Conservation (phyloP, 345 rosid genomes). For the Kandelia obovata region DNA sequence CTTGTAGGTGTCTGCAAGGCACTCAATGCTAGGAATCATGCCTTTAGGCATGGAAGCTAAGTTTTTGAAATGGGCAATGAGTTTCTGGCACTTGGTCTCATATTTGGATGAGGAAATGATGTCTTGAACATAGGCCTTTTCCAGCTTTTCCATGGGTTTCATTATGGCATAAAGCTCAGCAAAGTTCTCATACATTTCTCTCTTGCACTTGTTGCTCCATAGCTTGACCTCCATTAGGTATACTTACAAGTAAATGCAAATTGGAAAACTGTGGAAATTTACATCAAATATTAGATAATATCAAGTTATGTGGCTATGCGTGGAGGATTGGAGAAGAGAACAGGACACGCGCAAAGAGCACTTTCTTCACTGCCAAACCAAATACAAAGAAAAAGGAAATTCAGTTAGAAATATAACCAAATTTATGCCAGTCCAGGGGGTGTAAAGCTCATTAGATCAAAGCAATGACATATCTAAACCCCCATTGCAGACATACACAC, state of each 20-base stretch:
- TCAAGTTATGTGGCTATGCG: background rate
- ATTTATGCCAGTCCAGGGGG: background rate
- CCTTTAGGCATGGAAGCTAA: slow-evolving; percentile 70
- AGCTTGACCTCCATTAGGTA: slow-evolving; percentile 80
- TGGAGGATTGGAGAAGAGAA: slow-evolving; percentile 80
- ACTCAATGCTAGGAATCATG: slow-evolving; percentile 72
- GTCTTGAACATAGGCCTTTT: slow-evolving; percentile 85
- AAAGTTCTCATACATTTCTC: slow-evolving; percentile 97
- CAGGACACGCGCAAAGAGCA: slow-evolving; percentile 92
- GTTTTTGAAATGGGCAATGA: slow-evolving; percentile 89
- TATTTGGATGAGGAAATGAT: slow-evolving; percentile 67
- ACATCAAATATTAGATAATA: slow-evolving; percentile 1
- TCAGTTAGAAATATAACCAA: background rate
- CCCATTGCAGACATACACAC: no score
- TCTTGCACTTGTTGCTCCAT: slow-evolving; percentile 94
- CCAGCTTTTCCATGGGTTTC: slow-evolving; percentile 95
- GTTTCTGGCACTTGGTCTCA: slow-evolving; percentile 85
- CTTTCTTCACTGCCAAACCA: slow-evolving; percentile 36
- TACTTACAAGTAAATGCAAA: background rate
- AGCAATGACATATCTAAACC: no score
- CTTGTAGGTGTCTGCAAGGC: slow-evolving; percentile 86
- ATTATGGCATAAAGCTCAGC: slow-evolving; percentile 93
- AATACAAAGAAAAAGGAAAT: background rate
- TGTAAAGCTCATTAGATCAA: no score
- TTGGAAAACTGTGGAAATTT: background rate